Evolutionary conservation across 345 rosid species (phyloP), one percentile per base, ranked within the genome.

Genomic region (Aegle marmelos): DNA sequence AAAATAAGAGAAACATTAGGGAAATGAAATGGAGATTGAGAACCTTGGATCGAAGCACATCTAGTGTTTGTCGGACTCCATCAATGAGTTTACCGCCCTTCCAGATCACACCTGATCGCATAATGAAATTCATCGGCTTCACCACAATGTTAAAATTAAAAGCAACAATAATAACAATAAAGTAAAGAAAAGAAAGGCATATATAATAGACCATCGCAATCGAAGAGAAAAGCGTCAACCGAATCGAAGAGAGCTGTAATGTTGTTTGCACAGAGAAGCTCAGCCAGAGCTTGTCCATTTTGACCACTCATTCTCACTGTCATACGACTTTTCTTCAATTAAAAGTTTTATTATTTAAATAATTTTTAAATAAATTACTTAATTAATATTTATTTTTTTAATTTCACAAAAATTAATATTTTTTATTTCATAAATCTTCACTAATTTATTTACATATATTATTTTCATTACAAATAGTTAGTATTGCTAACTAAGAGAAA

Each of bases 31-130:
- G 5, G 53, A 31, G 54, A 13, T 48, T 73, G n/a, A 24, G 22
- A 56, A 79, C 95, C 90, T 87, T 89, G 45, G 97, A 91, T 37
- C 97, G 95, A 77, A 95, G 91, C 82, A 86, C 37, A 33, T 92
- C 88, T 19, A 95, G 84, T 2, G 95, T 90, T 58, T 85, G 69
- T 53, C 90, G 73, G 48, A 90, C 95, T 37, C 98, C 95, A 71
- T 91, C 88, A 68, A 95, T 86, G 79, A 92, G 97, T 79, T 79
- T 88, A 53, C 92, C 93, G 25, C 97, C 97, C 81, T 87, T 95
- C 98, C 98, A 94, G 48, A 95, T 94, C n/a, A 95, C 99, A 70
- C 98, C 97, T 94, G 79, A 59, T 60, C 19, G n/a, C 27, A n/a
- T 2, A 41, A 62, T 22, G 16, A 17, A 56, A 57, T 14, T 31